A percentile compares a stretch with the other conserved stretches of the same genome.
phyloP scores from a whole-genome alignment of 345 rosid species.

The Trapa incisa region DNA sequence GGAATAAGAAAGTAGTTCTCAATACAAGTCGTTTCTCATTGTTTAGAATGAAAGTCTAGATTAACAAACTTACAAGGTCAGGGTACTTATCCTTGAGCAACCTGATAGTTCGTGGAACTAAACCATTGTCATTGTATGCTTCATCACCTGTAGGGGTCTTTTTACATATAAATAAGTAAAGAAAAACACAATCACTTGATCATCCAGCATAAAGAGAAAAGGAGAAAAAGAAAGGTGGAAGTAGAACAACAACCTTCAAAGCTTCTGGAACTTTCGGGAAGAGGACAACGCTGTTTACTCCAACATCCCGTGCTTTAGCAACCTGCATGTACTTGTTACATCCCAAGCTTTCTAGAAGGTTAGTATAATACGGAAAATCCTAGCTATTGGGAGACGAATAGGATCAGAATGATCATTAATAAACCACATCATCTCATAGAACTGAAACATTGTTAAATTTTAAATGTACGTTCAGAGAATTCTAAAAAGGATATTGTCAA shows the following conservation, averaged over 20 bases:
- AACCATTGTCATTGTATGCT: constrained; percentile 78
- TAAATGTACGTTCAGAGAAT: background rate
- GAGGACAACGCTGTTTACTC: constrained; percentile 66
- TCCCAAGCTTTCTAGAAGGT: background rate
- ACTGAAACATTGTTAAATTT: background rate
- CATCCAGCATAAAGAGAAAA: background rate
- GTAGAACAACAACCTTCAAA: constrained; percentile 48
- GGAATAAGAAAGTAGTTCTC: background rate
- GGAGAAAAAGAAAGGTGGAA: constrained; percentile 8
- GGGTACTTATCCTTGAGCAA: constrained; percentile 70
- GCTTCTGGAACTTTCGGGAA: constrained; percentile 97
- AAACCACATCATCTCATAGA: background rate
- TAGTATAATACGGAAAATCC: background rate
- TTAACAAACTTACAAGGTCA: constrained; percentile 54
- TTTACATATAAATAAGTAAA: constrained; percentile 4
- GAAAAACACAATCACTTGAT: background rate
- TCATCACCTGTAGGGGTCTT: constrained; percentile 84
- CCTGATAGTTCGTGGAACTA: constrained; percentile 70
- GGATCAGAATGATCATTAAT: background rate
- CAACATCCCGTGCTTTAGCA: constrained; percentile 84
- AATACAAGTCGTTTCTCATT: background rate
- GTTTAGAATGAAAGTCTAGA: background rate
- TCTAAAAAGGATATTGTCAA: background rate
- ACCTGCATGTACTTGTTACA: constrained; percentile 34
- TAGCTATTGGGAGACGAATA: background rate